phyloP scores from a whole-genome alignment of 2,329 filamentous ascomycete genomes.

The Endocalyx cinctus region DNA sequence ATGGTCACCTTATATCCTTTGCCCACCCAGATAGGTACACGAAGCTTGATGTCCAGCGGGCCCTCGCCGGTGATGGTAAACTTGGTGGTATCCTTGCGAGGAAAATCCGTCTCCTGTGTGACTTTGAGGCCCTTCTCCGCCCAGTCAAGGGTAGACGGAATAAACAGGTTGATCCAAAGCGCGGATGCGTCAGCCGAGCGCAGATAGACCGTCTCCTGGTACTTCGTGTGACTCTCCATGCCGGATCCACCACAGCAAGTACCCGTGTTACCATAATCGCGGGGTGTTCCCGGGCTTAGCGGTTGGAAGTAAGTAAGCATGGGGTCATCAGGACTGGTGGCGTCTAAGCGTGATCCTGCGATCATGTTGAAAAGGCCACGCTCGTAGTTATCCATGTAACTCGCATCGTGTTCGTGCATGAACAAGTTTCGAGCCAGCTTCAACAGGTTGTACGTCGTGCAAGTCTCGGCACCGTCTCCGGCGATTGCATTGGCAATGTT shows the following conservation, averaged over 20 bases:
- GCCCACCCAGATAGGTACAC: slow-evolving; percentile 24
- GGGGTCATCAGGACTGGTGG: slow-evolving; percentile 15
- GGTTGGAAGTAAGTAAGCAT: slow-evolving; percentile 29
- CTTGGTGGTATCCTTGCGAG: slow-evolving; percentile 19
- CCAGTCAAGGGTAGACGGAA: slow-evolving; percentile 26
- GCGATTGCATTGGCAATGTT: slow-evolving; percentile 28
- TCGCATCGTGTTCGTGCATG: slow-evolving; percentile 26
- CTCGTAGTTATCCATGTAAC: slow-evolving; percentile 31
- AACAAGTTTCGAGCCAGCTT: slow-evolving; percentile 29
- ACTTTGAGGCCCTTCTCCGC: slow-evolving; percentile 22
- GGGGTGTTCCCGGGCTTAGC: slow-evolving; percentile 19
- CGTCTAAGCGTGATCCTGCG: slow-evolving; percentile 25
- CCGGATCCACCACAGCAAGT: slow-evolving; percentile 29
- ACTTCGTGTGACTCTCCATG: slow-evolving; percentile 30
- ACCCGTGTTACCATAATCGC: slow-evolving; percentile 27
- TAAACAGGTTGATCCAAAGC: slow-evolving; percentile 28
- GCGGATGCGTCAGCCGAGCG: slow-evolving; percentile 25
- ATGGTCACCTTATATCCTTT: slow-evolving; percentile 22
- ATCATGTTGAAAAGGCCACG: slow-evolving; percentile 30
- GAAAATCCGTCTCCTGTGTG: slow-evolving; percentile 26
- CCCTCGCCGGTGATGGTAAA: slow-evolving; percentile 23
- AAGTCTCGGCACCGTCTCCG: slow-evolving; percentile 25
- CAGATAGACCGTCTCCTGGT: slow-evolving; percentile 30
- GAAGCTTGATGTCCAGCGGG: slow-evolving; percentile 25
- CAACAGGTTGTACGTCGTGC: slow-evolving; percentile 28